Evolutionary conservation across 2,329 filamentous ascomycete genomes (phyloP).

Genomic region (Berkeleyomyces basicola): DNA sequence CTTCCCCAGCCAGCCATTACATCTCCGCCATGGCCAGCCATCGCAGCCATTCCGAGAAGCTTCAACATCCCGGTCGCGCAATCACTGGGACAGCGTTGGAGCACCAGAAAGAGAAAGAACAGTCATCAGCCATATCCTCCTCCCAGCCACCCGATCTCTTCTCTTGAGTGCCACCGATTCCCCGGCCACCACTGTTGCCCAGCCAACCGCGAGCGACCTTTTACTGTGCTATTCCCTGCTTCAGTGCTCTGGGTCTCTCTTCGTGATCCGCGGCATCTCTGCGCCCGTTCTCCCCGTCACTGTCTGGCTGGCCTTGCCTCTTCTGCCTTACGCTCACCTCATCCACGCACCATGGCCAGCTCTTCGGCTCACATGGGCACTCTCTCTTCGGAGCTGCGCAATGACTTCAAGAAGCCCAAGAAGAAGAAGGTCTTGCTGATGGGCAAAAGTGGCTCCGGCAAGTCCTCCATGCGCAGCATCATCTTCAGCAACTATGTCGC

Average conservation of each 20-base stretch:
- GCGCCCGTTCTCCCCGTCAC: not conserved
- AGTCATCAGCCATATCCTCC: no score
- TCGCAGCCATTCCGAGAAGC: not conserved
- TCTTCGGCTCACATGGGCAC: constrained; percentile 9
- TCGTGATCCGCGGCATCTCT: not conserved
- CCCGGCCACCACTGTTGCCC: not conserved
- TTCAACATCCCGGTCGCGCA: not conserved
- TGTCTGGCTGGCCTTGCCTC: not conserved
- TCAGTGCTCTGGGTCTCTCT: not conserved
- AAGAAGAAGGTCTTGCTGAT: constrained; percentile 78
- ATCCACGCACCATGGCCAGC: not conserved
- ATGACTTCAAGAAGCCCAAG: constrained; percentile 50
- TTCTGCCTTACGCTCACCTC: not conserved
- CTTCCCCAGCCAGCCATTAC: not conserved
- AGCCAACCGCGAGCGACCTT: not conserved
- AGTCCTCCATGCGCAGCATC: constrained; percentile 96
- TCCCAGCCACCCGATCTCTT: no score
- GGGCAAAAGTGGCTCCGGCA: constrained; percentile 95
- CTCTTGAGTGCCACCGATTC: no score
- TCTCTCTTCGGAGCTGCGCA: constrained; percentile 15
- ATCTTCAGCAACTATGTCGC: constrained; percentile 99
- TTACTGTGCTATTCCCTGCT: not conserved
- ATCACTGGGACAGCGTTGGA: no score
- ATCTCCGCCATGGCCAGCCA: not conserved
- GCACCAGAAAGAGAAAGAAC: no score